These are phyloP conservation scores for Coniferiporia weirii DNA, from an alignment of 1,284 basidiomycete genomes.

Conservation along the genomic window DNA sequence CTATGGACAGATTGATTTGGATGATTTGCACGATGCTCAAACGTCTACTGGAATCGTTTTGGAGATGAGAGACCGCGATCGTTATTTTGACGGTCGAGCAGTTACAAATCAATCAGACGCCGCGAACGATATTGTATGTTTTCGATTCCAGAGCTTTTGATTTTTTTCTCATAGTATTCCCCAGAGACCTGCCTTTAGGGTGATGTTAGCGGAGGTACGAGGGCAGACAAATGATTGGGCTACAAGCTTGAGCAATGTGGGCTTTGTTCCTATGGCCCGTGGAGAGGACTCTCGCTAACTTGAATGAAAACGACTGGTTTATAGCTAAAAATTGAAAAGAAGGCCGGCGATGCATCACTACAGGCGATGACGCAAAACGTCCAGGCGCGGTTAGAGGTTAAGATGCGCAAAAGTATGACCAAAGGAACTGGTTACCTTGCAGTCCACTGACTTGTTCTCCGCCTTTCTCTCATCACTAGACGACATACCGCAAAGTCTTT, in stretches of 20 bases:
- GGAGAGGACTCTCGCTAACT: not conserved
- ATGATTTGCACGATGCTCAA: constrained; percentile 75
- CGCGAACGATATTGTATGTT: constrained; percentile 26
- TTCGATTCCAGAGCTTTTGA: not conserved
- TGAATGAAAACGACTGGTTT: not conserved
- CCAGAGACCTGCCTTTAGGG: constrained; percentile 9
- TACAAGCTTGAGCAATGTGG: constrained; percentile 50
- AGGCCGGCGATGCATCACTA: constrained; percentile 61
- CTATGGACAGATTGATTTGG: constrained; percentile 78
- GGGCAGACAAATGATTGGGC: constrained; percentile 53
- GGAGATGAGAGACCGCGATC: constrained; percentile 76
- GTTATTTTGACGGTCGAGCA: constrained; percentile 65
- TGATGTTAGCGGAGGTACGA: constrained; percentile 35
- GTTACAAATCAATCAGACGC: constrained; percentile 32
- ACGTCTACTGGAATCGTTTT: constrained; percentile 66
- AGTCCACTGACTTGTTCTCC: not conserved
- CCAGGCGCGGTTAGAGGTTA: constrained; percentile 57
- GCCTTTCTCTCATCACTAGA: constrained; percentile 37
- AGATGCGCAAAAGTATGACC: constrained; percentile 54
- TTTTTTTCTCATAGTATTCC: not conserved
- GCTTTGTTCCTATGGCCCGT: constrained; percentile 14
- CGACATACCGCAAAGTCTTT: constrained; percentile 74
- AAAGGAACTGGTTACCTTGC: not conserved
- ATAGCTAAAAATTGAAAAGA: constrained; percentile 60
- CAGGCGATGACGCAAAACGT: constrained; percentile 77